Evolutionary conservation across 83 land plant genomes (phyloP).

Genomic region (Picea abies): DNA sequence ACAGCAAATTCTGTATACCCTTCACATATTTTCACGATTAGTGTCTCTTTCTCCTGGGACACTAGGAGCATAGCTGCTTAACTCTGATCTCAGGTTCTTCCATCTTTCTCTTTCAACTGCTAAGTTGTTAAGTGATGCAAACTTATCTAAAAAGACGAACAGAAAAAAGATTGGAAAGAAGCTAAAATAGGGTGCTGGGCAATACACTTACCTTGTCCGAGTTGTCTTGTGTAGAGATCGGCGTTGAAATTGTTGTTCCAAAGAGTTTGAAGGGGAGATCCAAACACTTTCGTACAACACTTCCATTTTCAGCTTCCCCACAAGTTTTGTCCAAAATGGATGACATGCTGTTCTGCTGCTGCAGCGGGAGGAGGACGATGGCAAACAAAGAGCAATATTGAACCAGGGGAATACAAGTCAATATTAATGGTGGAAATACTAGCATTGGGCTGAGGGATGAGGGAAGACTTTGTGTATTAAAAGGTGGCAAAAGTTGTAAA

Average conservation of each 20-base stretch:
- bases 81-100: no score
- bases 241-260: conserved; percentile 4
- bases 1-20: no score
- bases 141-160: no score
- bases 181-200: neutral
- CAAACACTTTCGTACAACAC: neutral
- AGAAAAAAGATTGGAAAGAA: no score
- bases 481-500: conserved; percentile 16
- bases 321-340: neutral
- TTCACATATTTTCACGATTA: no score
- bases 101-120: no score
- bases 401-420: neutral
- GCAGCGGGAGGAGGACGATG: neutral
- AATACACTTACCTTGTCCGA: conserved; percentile 9
- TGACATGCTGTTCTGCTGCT: neutral
- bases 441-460: neutral
- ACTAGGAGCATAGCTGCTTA: no score
- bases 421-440: neutral
- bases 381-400: neutral
- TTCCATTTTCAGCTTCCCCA: neutral
- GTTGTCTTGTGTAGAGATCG: neutral
- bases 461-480: conserved; percentile 6
- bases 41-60: no score
- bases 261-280: conserved; percentile 9
- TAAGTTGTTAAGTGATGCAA: no score